Conservation (phyloP, 257 asterid species). For the Jacaranda copaia region DNA sequence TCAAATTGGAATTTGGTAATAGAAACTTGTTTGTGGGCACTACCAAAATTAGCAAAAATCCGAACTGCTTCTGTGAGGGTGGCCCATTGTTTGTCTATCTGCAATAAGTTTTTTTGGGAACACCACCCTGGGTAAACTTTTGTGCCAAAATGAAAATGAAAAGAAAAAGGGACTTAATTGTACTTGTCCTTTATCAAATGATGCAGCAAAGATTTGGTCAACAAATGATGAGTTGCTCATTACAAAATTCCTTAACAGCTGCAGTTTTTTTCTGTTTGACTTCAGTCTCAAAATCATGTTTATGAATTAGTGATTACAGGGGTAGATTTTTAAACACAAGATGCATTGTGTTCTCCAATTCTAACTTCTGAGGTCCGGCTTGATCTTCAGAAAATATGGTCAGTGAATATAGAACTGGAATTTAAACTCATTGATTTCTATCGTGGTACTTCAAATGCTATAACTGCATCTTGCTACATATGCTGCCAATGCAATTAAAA, state of each 20-base stretch:
- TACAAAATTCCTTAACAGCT: no score
- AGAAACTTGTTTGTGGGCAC: slow-evolving; percentile 21
- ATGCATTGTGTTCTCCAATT: neutral
- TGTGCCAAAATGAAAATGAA: no score
- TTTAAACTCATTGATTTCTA: neutral
- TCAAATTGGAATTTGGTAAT: neutral
- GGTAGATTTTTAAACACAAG: neutral
- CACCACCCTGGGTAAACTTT: no score
- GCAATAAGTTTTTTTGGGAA: slow-evolving; percentile 2
- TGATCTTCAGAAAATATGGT: neutral
- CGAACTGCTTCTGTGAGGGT: slow-evolving; percentile 28
- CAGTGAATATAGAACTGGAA: neutral
- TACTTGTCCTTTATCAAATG: neutral
- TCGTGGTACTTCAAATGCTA: neutral
- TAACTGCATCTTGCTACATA: neutral
- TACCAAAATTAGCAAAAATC: slow-evolving; percentile 50
- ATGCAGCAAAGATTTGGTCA: neutral
- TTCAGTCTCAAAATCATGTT: no score
- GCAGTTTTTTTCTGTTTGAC: no score
- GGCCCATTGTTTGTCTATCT: slow-evolving; percentile 24
- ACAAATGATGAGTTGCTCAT: no score
- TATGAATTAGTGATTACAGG: no score
- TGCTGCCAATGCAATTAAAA: no score
- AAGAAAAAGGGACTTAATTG: neutral
- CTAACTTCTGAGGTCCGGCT: no score